Evolutionary conservation across 352 stramenopile genomes (phyloP), one percentile per base, ranked within the genome.

Genomic region (Globisporangium nagaii): DNA sequence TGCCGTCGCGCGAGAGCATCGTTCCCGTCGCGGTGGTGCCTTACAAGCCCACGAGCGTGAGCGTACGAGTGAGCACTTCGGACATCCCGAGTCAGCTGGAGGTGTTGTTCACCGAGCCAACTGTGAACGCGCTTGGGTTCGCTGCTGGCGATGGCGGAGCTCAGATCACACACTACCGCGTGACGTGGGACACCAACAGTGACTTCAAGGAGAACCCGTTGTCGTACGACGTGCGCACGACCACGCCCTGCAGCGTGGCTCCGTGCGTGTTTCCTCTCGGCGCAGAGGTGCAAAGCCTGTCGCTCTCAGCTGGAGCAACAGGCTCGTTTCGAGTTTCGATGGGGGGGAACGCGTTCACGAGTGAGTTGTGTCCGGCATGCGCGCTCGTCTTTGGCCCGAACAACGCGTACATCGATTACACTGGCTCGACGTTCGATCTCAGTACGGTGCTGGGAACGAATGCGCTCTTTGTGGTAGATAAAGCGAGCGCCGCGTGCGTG

Each of bases 271-370:
- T 97, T 54, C 86, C 92, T 17, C 60, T 98, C 19, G 95, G 95
- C n/a, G 75, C 86, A 5, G 84, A 97, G 59, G 84, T 98, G 11
- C 93, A 98, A 66, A 90, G 73, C 6, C 59, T 98, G 41, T 84
- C 82, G 4, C 58, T 98, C 5, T 93, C 79, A 39, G 53, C 79
- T 10, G 58, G 63, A 20, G 75, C 63, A 4, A 77, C 68, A 1
- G 93, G 93, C 13, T 83, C 71, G 1, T 96, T 97, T 62, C 79
- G 70, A 31, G 75, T 75, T 24, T 85, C 60, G 46, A 81, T 84
- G 2, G 80, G 58, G 43, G 84, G 53, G 0, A 57, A 56, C 4
- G 56, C 57, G 4, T 86, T 77, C 43, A 68, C 66, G 1, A 62
- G 49, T 2, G 40, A 49, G 31, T 15, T 88, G 0, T 84, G 74